Evolutionary conservation across 1,284 basidiomycete genomes (phyloP), one percentile per base, ranked within the genome.

Genomic region (Tylopilus sp.): DNA sequence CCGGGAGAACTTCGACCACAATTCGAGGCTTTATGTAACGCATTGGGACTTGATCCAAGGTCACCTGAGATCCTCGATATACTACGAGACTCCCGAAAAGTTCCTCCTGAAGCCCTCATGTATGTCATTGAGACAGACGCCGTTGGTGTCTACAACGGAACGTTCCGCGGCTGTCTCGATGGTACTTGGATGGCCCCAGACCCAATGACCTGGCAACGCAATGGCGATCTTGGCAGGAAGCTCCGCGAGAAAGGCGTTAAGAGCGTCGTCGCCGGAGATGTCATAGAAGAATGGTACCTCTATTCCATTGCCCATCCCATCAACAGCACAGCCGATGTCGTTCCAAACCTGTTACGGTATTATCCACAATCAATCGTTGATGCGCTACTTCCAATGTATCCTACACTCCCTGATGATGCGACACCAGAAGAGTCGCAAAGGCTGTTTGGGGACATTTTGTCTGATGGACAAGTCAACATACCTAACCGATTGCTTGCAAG

Each of bases 221-320:
- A 73, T 1, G 85, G 85, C 9, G 75, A 68, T 5, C 73, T 90
- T 48, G 84, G 82, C 0, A 65, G 65, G 13, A 79, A 74, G 9
- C 75, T 90, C 14, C 68, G 63, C 33, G 76, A 73, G 22, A 82
- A 80, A 20, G 87, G 88, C 3, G 80, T 91, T 29, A 74, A 73
- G 42, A 81, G 76, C 61, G 71, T 90, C 50, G 70, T 87, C 43
- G 66, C 84, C 13, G 87, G 88, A 11, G 83, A 89, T 56, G 73
- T 87, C 37, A 74, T 75, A 14, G 87, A 90, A 57, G 88, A 90
- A 70, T 89, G 88, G 85, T 86, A 82, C 65, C 76, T 88, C 51
- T 90, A 89, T 64, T 79, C 83, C 7, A 81, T 85, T 56, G 81
- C 86, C 5, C 82, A 89, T 64, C 79, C 81, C 1, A 77, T 86